phyloP scores from a whole-genome alignment of 768 basidiomycete species.

The Mycena capillaripes region DNA sequence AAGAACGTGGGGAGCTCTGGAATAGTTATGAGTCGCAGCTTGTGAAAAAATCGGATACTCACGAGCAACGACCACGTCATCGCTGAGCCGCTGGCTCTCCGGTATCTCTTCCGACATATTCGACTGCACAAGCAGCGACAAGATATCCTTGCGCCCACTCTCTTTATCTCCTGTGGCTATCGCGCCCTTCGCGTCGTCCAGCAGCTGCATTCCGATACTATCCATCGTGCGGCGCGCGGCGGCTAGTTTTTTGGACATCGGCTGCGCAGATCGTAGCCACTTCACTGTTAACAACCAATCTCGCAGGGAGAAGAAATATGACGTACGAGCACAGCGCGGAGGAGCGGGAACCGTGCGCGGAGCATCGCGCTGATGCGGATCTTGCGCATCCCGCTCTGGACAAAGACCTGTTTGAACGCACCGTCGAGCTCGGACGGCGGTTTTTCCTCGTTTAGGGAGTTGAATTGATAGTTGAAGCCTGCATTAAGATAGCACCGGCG shows the following conservation, averaged over 20 bases:
- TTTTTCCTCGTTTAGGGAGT: not conserved
- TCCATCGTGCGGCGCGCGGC: slow-evolving; percentile 46
- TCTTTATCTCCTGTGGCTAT: slow-evolving; percentile 22
- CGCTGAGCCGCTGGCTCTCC: slow-evolving; percentile 56
- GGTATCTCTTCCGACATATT: slow-evolving; percentile 65
- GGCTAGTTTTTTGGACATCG: not conserved
- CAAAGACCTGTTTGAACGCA: slow-evolving; percentile 4
- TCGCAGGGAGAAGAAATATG: too few relatives aligned
- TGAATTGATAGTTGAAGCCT: slow-evolving; percentile 30
- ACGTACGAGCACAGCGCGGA: slow-evolving; percentile 4
- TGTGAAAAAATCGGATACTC: slow-evolving; percentile 46
- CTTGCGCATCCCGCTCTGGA: not conserved
- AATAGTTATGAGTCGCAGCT: slow-evolving; percentile 40
- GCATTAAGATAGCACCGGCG: not conserved
- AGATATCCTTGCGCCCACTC: slow-evolving; percentile 54
- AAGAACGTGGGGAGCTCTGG: slow-evolving; percentile 28
- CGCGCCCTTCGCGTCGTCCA: slow-evolving; percentile 52
- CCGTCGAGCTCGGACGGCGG: not conserved
- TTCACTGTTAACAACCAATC: too few relatives aligned
- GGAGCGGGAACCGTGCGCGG: slow-evolving; percentile 2
- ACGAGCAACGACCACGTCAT: slow-evolving; percentile 60
- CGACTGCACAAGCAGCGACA: slow-evolving; percentile 61
- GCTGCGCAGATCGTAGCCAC: not conserved
- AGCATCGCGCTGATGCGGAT: not conserved
- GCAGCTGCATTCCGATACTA: slow-evolving; percentile 54